Evolutionary conservation across 169 alveolate species (phyloP).

Genomic region (Plasmodium falciparum): DNA sequence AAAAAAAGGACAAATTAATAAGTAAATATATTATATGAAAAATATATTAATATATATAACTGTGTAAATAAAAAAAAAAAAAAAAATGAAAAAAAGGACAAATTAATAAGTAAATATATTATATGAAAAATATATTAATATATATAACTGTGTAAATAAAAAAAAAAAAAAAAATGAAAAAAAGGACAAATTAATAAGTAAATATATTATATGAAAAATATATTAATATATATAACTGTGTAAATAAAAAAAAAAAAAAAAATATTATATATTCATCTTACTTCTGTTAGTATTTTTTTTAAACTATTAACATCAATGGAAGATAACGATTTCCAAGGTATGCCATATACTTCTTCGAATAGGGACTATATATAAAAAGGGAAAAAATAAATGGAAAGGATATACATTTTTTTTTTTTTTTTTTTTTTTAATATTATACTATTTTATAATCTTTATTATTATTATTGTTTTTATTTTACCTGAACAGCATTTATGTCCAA

Average conservation of each 20-base stretch:
- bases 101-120: background rate
- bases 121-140: slow-evolving; percentile 3
- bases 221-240: slow-evolving; percentile 6
- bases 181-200: too few species aligned
- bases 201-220: background rate
- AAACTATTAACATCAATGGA: slow-evolving; percentile 72
- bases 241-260: slow-evolving; percentile 5
- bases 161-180: slow-evolving; percentile 11
- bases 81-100: background rate
- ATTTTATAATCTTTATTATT: background rate
- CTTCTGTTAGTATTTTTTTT: slow-evolving; percentile 58
- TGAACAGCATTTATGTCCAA: slow-evolving; percentile 80
- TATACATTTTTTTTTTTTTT: slow-evolving; percentile 26
- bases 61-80: background rate
- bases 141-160: background rate
- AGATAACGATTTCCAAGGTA: slow-evolving; percentile 74
- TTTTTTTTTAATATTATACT: slow-evolving; percentile 12
- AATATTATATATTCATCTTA: slow-evolving; percentile 11
- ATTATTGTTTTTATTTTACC: slow-evolving; percentile 21
- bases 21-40: background rate
- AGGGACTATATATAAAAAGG: slow-evolving; percentile 39
- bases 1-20: background rate
- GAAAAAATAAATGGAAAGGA: background rate
- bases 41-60: slow-evolving; percentile 5
- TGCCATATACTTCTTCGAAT: slow-evolving; percentile 74